Percentiles rank a stretch among this genome's conserved stretches.
phyloP scores from a whole-genome alignment of 208 protist genomes.

The Trypanosoma congolense region DNA sequence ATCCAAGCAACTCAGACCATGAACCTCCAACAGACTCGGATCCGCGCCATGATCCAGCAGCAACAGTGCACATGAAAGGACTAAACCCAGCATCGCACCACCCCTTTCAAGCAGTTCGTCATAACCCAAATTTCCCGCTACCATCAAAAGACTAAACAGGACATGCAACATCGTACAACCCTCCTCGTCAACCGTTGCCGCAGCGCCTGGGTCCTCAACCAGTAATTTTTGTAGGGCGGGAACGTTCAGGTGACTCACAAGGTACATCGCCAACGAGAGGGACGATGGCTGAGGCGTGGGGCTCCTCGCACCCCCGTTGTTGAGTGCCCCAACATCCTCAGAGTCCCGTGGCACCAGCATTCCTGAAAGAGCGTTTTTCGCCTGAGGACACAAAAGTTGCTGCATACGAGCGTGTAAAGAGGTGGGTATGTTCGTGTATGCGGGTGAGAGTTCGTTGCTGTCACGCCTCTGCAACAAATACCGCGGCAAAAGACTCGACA shows the following conservation, averaged over 20 bases:
- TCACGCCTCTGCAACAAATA: background rate
- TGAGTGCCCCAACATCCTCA: background rate
- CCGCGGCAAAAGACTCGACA: constrained; percentile 22
- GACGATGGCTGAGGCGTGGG: constrained; percentile 29
- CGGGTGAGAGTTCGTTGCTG: background rate
- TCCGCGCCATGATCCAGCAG: constrained; percentile 48
- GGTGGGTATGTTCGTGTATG: constrained; percentile 13
- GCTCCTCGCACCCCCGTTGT: background rate
- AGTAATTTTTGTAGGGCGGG: constrained; percentile 40
- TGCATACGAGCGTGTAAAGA: constrained; percentile 9
- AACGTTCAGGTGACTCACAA: constrained; percentile 58
- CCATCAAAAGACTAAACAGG: constrained; percentile 27
- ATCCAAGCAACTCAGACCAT: constrained; percentile 58
- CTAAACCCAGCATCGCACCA: constrained; percentile 30
- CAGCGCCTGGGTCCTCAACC: constrained; percentile 21
- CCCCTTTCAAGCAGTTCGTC: constrained; percentile 4
- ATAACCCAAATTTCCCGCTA: constrained; percentile 11
- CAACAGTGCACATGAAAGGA: constrained; percentile 35
- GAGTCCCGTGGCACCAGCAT: background rate
- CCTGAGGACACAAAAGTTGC: background rate
- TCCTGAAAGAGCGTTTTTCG: background rate
- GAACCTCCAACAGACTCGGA: constrained; percentile 21
- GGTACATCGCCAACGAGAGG: constrained; percentile 49
- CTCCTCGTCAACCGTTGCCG: constrained; percentile 39
- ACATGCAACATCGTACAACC: constrained; percentile 56